Percentiles rank a stretch among this genome's conserved stretches.
phyloP scores from a whole-genome alignment of 208 protist species.

The Endotrypanum monterogeii region DNA sequence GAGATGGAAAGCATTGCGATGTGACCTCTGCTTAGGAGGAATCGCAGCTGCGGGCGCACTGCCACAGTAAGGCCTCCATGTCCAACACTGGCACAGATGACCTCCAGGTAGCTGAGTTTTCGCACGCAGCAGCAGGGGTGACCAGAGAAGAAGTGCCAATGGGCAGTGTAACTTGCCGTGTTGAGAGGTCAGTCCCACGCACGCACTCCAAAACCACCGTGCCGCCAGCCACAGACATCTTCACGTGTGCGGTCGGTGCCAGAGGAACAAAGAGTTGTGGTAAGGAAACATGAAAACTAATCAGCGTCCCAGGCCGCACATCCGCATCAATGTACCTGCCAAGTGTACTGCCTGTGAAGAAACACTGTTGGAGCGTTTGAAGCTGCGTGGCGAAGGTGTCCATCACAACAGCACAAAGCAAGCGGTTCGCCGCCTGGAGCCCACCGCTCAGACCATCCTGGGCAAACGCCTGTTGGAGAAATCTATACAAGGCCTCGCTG shows the following conservation, averaged over 20 bases:
- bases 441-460: constrained; percentile 59
- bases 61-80: constrained; percentile 53
- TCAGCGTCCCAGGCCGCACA: constrained; percentile 64
- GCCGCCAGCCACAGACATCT: constrained; percentile 32
- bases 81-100: constrained; percentile 34
- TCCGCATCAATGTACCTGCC: constrained; percentile 40
- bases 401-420: constrained; percentile 62
- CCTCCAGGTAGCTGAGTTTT: background rate
- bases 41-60: constrained; percentile 2
- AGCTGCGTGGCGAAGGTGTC: constrained; percentile 64
- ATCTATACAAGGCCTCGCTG: constrained; percentile 41
- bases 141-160: constrained; percentile 11
- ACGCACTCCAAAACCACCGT: constrained; percentile 57
- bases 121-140: background rate
- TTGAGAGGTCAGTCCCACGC: constrained; percentile 30
- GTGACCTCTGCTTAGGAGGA: background rate
- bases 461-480: constrained; percentile 45
- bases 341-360: constrained; percentile 57
- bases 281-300: constrained; percentile 41
- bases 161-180: constrained; percentile 22
- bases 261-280: constrained; percentile 5
- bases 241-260: constrained; percentile 32
- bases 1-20: background rate
- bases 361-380: constrained; percentile 27
- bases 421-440: constrained; percentile 52